These are phyloP conservation scores for Senna siamea DNA, from an alignment of 306 rosid species.

Conservation along the genomic window DNA sequence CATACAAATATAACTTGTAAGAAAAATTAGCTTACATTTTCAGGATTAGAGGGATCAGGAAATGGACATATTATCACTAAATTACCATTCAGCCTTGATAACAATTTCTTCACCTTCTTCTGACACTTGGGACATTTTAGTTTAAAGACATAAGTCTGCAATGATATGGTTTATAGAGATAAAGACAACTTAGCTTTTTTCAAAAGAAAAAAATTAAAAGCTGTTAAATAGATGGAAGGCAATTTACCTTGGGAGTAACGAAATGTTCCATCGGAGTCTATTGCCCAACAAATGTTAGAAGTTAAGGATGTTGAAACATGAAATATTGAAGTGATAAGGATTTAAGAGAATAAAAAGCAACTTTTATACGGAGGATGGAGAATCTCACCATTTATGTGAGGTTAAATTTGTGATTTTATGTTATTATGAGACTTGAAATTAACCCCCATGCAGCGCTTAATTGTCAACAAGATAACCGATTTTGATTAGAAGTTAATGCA, in stretches of 20 bases:
- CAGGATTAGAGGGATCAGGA: neutral
- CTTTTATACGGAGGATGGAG: neutral
- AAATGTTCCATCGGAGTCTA: constrained; percentile 1
- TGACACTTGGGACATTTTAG: constrained; percentile 8
- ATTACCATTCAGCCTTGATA: constrained; percentile 1
- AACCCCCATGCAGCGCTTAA: neutral
- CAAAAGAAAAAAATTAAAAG: neutral
- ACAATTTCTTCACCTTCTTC: constrained; percentile 5
- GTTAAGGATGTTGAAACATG: neutral
- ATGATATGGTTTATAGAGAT: neutral
- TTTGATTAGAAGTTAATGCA: neutral
- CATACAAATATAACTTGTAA: neutral
- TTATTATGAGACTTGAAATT: constrained; percentile 10
- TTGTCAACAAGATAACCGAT: no score
- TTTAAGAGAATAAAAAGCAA: neutral
- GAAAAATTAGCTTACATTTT: neutral
- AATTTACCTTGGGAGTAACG: constrained; percentile 10
- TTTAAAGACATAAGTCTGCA: constrained; percentile 12
- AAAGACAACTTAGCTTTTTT: neutral
- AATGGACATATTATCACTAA: neutral
- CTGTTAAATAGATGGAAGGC: neutral
- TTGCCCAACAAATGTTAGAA: neutral
- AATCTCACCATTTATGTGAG: neutral
- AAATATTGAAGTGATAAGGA: neutral
- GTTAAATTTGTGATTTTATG: constrained; percentile 12